These are phyloP conservation scores for Zygosaccharomyces gambellarensis DNA, from an alignment of 805 yeast species.

Conservation along the genomic window DNA sequence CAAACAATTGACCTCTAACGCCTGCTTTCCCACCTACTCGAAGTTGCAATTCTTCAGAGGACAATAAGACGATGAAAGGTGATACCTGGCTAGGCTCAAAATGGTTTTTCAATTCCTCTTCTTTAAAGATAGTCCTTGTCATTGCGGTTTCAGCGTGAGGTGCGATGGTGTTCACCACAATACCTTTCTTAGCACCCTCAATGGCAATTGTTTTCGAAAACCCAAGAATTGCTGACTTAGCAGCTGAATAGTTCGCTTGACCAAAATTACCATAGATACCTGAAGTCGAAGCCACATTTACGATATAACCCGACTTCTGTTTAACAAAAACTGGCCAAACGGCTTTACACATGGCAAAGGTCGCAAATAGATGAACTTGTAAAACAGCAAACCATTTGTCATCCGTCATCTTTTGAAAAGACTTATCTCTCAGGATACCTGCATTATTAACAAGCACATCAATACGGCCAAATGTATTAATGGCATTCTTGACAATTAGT, in stretches of 20 bases:
- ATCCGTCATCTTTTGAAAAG: conserved; percentile 79
- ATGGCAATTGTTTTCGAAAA: conserved; percentile 80
- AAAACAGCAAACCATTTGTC: conserved; percentile 78
- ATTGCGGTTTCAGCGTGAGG: conserved; percentile 98
- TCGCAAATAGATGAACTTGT: conserved; percentile 77
- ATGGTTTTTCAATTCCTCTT: conserved; percentile 65
- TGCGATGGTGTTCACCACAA: conserved; percentile 77
- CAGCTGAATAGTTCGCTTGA: conserved; percentile 92
- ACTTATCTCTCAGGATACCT: conserved; percentile 86
- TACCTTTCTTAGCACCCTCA: conserved; percentile 79
- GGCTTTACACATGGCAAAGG: conserved; percentile 74
- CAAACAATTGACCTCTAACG: conserved; percentile 76
- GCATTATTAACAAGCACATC: conserved; percentile 90
- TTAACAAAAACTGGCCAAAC: conserved; percentile 88
- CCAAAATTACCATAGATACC: conserved; percentile 98
- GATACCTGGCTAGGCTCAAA: conserved; percentile 87
- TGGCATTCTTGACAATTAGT: conserved; percentile 69
- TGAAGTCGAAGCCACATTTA: conserved; percentile 90
- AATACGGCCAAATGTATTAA: conserved; percentile 72
- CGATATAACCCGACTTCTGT: conserved; percentile 74
- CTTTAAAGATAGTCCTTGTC: conserved; percentile 84
- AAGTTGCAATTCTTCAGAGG: conserved; percentile 62
- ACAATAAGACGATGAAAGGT: conserved; percentile 75
- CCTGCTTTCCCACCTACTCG: conserved; percentile 26
- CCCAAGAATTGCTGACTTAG: conserved; percentile 85